phyloP scores from a whole-genome alignment of 768 basidiomycete species.

The Antrodiella citrinella region DNA sequence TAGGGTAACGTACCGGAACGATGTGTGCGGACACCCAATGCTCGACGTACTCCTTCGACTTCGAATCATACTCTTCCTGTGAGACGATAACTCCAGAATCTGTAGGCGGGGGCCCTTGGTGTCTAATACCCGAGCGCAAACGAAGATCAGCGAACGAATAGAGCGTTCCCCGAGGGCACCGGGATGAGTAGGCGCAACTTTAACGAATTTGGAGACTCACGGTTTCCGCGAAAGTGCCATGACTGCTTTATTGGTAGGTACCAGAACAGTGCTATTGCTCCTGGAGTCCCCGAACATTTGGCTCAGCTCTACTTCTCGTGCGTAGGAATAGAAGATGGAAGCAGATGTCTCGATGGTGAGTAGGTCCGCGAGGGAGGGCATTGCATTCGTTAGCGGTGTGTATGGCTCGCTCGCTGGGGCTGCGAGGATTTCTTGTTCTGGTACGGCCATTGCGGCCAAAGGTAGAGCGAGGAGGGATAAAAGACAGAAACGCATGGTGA shows the following conservation, averaged over 20 bases:
- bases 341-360: slow-evolving; percentile 68
- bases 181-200: background rate
- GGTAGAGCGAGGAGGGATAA: slow-evolving; percentile 24
- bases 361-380: slow-evolving; percentile 64
- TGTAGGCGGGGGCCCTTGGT: slow-evolving; percentile 40
- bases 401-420: slow-evolving; percentile 14
- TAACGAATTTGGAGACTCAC: slow-evolving; percentile 35
- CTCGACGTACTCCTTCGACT: slow-evolving; percentile 59
- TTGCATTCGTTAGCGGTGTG: slow-evolving; percentile 31
- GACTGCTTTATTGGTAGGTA: slow-evolving; percentile 83
- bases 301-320: slow-evolving; percentile 62
- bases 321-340: slow-evolving; percentile 82
- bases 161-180: background rate
- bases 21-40: slow-evolving; percentile 81
- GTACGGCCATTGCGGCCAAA: slow-evolving; percentile 23
- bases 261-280: slow-evolving; percentile 52
- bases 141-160: background rate
- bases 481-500: slow-evolving; percentile 16
- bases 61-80: slow-evolving; percentile 56
- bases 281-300: slow-evolving; percentile 29
- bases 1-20: slow-evolving; percentile 53
- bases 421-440: slow-evolving; percentile 23
- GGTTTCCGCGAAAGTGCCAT: slow-evolving; percentile 77
- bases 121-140: slow-evolving; percentile 34
- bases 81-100: slow-evolving; percentile 48